Evolutionary conservation across 2,329 filamentous ascomycete genomes (phyloP), one percentile per base, ranked within the genome.

Genomic region (Penicillium sp.): DNA sequence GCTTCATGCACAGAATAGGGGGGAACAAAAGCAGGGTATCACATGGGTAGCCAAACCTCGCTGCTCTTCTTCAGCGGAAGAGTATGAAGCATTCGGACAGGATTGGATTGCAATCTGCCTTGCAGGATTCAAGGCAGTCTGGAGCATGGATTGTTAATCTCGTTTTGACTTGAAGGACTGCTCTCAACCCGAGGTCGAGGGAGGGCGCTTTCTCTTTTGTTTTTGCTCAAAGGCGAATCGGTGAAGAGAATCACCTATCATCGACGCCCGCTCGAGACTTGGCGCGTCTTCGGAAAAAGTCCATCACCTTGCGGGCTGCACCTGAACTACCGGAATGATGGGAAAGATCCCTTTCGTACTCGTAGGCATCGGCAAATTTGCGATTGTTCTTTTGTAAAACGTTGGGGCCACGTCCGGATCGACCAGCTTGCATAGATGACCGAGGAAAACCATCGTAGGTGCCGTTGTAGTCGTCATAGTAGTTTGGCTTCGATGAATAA

Each of bases 241-340:
- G 16, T 24, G 23, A 16, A 47, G 29, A 9, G 5, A 42, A 44
- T 68, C 68, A 75, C 52, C 69, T 72, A 42, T 77, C 39, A n/a
- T 43, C 74, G 31, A 76, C 74, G 26, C 72, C 76, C 52, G 81
- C 84, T 68, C 89, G 81, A 64, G 87, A 90, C 77, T 88, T 91
- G 52, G 90, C 91, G 71, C 92, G 85, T 72, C 92, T 84, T 65
- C 94, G 84, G 80, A 99, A 99, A 75, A 97, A 96, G 77, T 99
- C 93, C 92, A 99, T 97, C 34, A 99, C 94, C 70, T 91, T 87
- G 71, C 92, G 88, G 13, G 92, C 92, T 3, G 92, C 90, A 52
- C 91, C 91, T 60, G 87, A 93, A 72, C 90, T 95, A 40, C 93
- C 93, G 28, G 87, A 87, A 67, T 92, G 87, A 48, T 87, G 84